Percentiles rank a stretch among this genome's conserved stretches.
Conservation (phyloP, 2,329 filamentous ascomycete genomes). For the Colletotrichum sojae region DNA sequence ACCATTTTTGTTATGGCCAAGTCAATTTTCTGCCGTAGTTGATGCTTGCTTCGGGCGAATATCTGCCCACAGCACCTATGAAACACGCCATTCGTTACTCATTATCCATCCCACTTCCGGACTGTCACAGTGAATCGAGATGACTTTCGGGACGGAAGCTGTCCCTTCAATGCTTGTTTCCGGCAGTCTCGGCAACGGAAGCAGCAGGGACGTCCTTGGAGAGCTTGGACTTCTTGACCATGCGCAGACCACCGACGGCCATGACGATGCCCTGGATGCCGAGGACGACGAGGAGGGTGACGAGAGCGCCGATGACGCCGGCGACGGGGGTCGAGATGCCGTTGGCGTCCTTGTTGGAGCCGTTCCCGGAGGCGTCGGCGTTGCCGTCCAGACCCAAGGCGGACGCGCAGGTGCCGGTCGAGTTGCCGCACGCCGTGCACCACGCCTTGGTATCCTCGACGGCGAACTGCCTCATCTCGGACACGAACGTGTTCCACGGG, state of each 20-base stretch:
- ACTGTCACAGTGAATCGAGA: background rate
- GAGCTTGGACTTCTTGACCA: constrained; percentile 63
- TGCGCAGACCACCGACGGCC: constrained; percentile 58
- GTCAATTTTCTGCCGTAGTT: no score
- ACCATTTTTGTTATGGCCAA: no score
- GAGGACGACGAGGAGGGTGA: constrained; percentile 68
- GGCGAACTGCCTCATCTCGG: constrained; percentile 75
- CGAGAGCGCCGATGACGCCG: constrained; percentile 84
- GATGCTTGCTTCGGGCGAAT: no score
- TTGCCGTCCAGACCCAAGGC: constrained; percentile 43
- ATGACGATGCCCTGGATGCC: constrained; percentile 60
- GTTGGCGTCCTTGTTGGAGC: constrained; percentile 47
- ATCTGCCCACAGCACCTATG: background rate
- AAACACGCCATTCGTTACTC: constrained; percentile 15
- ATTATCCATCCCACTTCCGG: background rate
- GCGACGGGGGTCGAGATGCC: constrained; percentile 80
- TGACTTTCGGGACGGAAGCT: no score
- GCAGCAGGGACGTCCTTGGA: constrained; percentile 29
- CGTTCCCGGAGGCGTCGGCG: constrained; percentile 45
- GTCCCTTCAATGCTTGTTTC: constrained; percentile 12
- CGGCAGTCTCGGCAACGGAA: constrained; percentile 8
- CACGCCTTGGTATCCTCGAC: constrained; percentile 76
- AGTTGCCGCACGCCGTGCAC: constrained; percentile 84
- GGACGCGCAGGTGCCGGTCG: constrained; percentile 74
- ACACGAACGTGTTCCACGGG: constrained; percentile 78